phyloP scores from a whole-genome alignment of 2,329 filamentous ascomycete species.

The Fonsecaea erecta region DNA sequence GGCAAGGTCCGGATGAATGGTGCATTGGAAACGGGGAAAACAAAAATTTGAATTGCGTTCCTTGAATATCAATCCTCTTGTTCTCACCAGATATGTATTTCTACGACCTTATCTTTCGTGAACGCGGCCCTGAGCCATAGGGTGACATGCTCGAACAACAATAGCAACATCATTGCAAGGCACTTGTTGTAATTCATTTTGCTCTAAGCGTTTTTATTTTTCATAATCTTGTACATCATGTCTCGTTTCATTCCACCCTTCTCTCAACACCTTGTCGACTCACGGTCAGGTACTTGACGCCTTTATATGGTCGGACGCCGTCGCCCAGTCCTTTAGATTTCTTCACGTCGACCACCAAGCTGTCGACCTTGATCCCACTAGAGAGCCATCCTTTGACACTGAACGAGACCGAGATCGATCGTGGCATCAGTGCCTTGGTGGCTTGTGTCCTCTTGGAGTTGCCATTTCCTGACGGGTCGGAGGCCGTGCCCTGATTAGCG shows the following conservation, averaged over 20 bases:
- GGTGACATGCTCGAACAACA: conserved; percentile 1
- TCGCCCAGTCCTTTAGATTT: conserved; percentile 85
- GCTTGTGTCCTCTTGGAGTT: conserved; percentile 56
- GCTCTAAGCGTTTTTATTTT: not conserved
- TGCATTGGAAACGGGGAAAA: not conserved
- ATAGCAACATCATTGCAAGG: conserved; percentile 2
- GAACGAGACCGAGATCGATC: conserved; percentile 71
- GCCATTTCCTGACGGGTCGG: conserved; percentile 26
- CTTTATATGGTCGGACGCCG: conserved; percentile 92
- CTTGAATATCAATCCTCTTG: not conserved
- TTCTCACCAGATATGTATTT: not conserved
- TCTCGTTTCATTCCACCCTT: conserved; percentile 35
- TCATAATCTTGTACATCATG: not conserved
- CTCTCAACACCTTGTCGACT: conserved; percentile 60
- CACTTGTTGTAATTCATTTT: not conserved
- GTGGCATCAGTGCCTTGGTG: conserved; percentile 74
- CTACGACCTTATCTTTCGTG: not conserved
- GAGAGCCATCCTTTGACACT: conserved; percentile 67
- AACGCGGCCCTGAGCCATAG: not conserved
- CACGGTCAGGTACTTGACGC: conserved; percentile 92
- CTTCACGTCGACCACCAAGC: conserved; percentile 67
- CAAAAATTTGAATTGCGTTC: not conserved
- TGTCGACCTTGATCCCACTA: conserved; percentile 67
- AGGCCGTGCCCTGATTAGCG: conserved; percentile 38
- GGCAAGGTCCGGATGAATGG: not conserved